Evolutionary conservation across 371 early-diverging fungal species (phyloP), one percentile per base, ranked within the genome.

Genomic region (Sporodiniella umbellata): DNA sequence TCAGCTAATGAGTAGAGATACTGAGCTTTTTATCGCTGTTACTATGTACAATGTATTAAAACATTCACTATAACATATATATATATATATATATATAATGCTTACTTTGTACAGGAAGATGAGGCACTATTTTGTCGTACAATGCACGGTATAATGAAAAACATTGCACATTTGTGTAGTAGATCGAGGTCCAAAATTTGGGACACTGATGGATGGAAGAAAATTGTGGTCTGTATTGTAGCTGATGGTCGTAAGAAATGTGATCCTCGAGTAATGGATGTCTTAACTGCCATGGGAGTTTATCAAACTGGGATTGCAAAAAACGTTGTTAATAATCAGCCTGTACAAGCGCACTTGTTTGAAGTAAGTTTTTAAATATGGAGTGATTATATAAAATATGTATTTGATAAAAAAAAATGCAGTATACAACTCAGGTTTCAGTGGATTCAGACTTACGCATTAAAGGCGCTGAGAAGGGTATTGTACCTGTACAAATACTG

Each of bases 1-100:
- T 15, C 79, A 80, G 45, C 68, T 89, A 37, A 83, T 83, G 58
- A 75, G 80, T 30, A 79, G 95, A 39, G 58, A 82, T 37, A 96
- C 96, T 7, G 96, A 96, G 67, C 66, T 97, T 17, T 88, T 89
- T 46, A 85, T 90, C 39, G 96, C 93, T 33, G 80, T 95, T 64
- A 72, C 72, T 1, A 68, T 72, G 72, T 72, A 72, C 33, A 71
- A 71, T 40, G 72, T 67, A 62, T 54, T 43, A 7, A 28, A 43
- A 4, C 30, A 10, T 28, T 4, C 30, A 28, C 4, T 22, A 14
- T 15, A 12, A 12, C 8, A 26, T 45, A 18, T 31, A 28, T 21
- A 33, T 45, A 12, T n/a, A n/a, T n/a, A n/a, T n/a, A n/a, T n/a
- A n/a, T n/a, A n/a, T n/a, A n/a, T n/a, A n/a, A 19, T 35, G 23